These are phyloP conservation scores for Calonectria henricotiae DNA, from an alignment of 2,329 filamentous ascomycete genomes.

Conservation along the genomic window DNA sequence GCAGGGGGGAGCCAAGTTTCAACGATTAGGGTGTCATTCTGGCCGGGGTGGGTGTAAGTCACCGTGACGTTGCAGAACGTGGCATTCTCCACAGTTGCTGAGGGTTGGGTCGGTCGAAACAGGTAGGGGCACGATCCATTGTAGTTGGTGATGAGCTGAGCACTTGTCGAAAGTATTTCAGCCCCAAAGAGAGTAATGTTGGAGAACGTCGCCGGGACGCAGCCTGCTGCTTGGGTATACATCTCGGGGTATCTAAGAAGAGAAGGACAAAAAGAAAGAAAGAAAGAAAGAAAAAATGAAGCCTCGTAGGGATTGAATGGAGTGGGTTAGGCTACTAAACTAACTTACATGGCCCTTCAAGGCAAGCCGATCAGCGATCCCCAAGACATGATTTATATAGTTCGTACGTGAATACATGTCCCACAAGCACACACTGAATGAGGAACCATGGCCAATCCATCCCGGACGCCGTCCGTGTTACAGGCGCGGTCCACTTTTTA, in stretches of 20 bases:
- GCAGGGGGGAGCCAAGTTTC: slow-evolving; percentile 1
- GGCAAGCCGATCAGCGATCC: not conserved
- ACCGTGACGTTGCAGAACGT: slow-evolving; percentile 13
- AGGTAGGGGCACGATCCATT: slow-evolving; percentile 15
- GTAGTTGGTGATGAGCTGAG: slow-evolving; percentile 7
- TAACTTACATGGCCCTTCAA: not conserved
- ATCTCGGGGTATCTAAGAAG: slow-evolving; percentile 12
- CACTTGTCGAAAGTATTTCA: slow-evolving; percentile 14
- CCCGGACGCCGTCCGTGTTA: slow-evolving; percentile 3
- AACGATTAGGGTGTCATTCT: slow-evolving; percentile 14
- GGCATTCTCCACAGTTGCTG: not conserved
- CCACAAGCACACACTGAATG: not conserved
- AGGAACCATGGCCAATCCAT: not conserved
- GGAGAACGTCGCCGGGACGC: slow-evolving; percentile 18
- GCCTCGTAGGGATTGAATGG: slow-evolving; percentile 9
- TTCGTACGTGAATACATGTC: not conserved
- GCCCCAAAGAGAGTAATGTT: slow-evolving; percentile 18
- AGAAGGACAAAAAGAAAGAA: not conserved
- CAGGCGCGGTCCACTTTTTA: slow-evolving; percentile 7
- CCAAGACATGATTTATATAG: slow-evolving; percentile 2
- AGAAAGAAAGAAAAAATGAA: not conserved
- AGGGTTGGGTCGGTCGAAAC: slow-evolving; percentile 10
- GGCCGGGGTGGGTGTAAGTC: slow-evolving; percentile 15
- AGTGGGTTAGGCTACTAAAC: slow-evolving; percentile 15
- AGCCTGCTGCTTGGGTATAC: slow-evolving; percentile 13